Evolutionary conservation across 352 stramenopile species (phyloP).

Genomic region (Pythium monospermum): DNA sequence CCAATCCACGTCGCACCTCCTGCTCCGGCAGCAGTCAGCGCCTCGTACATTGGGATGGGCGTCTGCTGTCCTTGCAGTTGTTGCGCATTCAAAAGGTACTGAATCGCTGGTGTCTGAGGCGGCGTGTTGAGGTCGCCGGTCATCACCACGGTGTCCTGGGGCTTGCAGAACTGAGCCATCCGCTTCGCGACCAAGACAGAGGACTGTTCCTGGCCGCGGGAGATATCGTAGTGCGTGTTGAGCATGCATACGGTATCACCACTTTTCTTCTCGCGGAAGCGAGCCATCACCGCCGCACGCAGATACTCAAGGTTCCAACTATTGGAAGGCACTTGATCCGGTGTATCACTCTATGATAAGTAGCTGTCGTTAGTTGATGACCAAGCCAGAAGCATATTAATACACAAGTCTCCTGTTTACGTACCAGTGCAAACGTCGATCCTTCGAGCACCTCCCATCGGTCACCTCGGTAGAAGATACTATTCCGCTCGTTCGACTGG

Average conservation of each 20-base stretch:
- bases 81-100: conserved; percentile 34
- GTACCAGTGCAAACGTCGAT: conserved; percentile 58
- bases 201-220: conserved; percentile 45
- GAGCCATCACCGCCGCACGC: conserved; percentile 44
- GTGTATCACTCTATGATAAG: conserved; percentile 69
- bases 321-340: conserved; percentile 47
- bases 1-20: conserved; percentile 61
- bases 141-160: conserved; percentile 47
- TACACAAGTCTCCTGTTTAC: conserved; percentile 1
- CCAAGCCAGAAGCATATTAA: not conserved
- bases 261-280: conserved; percentile 36
- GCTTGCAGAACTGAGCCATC: conserved; percentile 35
- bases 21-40: conserved; percentile 34
- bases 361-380: no score
- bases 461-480: conserved; percentile 53
- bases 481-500: conserved; percentile 54
- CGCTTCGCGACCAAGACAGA: conserved; percentile 43
- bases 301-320: conserved; percentile 64
- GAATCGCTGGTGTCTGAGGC: conserved; percentile 26
- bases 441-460: conserved; percentile 37
- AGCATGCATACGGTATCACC: conserved; percentile 50
- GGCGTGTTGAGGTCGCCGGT: conserved; percentile 66
- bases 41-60: conserved; percentile 57
- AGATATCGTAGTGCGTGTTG: conserved; percentile 76
- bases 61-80: conserved; percentile 26